Evolutionary conservation across 2,329 filamentous ascomycete species (phyloP).

Genomic region (Monosporascus sp.): DNA sequence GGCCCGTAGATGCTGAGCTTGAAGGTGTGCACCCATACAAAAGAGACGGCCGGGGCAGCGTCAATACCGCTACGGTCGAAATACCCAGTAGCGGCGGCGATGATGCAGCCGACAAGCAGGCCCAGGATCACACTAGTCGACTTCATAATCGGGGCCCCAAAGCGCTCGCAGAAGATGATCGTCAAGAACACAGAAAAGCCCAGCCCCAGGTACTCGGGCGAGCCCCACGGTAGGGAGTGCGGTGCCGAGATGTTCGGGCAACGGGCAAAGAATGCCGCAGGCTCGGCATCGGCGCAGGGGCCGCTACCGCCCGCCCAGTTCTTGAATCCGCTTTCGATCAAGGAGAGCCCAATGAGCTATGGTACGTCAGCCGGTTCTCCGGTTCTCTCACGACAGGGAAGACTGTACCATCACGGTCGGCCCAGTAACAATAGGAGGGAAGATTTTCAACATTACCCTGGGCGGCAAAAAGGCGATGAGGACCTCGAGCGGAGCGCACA

Average conservation of each 20-base stretch:
- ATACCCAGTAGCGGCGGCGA: conserved; percentile 72
- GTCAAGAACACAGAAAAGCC: conserved; percentile 76
- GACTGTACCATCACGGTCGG: conserved; percentile 51
- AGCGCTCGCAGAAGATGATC: conserved; percentile 75
- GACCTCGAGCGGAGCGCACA: conserved; percentile 65
- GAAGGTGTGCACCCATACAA: conserved; percentile 77
- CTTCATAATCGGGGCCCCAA: conserved; percentile 81
- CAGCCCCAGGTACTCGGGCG: conserved; percentile 69
- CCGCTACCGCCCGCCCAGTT: conserved; percentile 75
- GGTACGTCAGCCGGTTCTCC: conserved; percentile 1
- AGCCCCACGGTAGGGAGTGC: conserved; percentile 70
- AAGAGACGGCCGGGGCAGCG: conserved; percentile 63
- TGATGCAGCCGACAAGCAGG: conserved; percentile 69
- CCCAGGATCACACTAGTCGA: conserved; percentile 71
- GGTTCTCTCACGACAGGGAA: neutral
- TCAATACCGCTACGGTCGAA: conserved; percentile 70
- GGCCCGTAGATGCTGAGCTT: conserved; percentile 66
- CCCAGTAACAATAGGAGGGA: conserved; percentile 74
- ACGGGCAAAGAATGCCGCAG: conserved; percentile 50
- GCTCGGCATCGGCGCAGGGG: conserved; percentile 43
- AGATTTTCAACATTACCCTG: conserved; percentile 61
- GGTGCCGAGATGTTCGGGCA: conserved; percentile 66
- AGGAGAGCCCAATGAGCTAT: conserved; percentile 64
- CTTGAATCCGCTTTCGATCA: conserved; percentile 67
- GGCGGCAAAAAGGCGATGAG: conserved; percentile 70